Evolutionary conservation across 2,329 filamentous ascomycete genomes (phyloP).

Genomic region (Xylaria sp.): DNA sequence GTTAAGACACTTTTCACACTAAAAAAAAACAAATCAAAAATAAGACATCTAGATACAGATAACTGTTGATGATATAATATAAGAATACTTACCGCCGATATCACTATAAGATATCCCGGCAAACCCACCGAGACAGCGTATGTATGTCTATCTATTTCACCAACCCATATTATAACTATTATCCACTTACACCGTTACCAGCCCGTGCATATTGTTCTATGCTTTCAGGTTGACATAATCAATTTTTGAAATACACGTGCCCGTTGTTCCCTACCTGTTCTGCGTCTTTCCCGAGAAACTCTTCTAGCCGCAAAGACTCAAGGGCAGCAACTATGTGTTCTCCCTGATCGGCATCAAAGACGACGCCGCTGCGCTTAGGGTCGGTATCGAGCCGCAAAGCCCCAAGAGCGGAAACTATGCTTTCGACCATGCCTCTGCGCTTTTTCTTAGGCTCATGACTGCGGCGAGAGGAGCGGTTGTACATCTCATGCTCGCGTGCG

Average conservation of each 20-base stretch:
- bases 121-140: background rate
- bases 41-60: background rate
- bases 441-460: background rate
- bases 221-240: background rate
- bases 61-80: background rate
- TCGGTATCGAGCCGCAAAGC: constrained; percentile 11
- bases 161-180: background rate
- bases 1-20: background rate
- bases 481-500: background rate
- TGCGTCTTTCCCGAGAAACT: constrained; percentile 16
- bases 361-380: background rate
- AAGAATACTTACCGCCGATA: background rate
- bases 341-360: constrained; percentile 19
- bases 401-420: constrained; percentile 14
- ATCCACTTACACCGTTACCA: background rate
- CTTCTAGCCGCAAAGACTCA: constrained; percentile 18
- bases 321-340: constrained; percentile 20
- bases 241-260: constrained; percentile 6
- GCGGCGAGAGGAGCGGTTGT: constrained; percentile 1
- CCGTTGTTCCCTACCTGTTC: background rate
- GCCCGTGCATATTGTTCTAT: no score
- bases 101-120: background rate
- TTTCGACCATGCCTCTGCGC: constrained; percentile 3
- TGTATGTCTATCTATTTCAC: background rate
- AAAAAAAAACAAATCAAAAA: background rate